Base-by-base conservation (phyloP, 2,329 filamentous ascomycete genomes). In the Colletotrichum higginsianum region DNA sequence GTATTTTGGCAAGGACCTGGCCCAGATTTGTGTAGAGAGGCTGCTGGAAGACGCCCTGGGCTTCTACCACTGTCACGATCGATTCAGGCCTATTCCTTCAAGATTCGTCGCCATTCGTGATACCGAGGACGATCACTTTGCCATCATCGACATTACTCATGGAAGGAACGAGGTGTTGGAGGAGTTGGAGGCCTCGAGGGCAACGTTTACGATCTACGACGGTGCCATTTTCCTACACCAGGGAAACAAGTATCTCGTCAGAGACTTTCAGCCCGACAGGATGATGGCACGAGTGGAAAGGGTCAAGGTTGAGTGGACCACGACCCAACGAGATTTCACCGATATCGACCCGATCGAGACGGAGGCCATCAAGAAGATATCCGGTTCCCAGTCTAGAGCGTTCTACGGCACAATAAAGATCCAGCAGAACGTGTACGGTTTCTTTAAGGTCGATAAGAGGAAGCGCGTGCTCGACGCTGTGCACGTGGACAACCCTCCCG, bases 141-240 rank as follows among this genome's bases (percentile, higher is more conserved):
- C 96, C 30, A 93, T 99, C 61, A 90, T 99, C 63, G 94, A 99
- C 83, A 92, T 92, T 16, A 96, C 94, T 0, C 90, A 96, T 75
- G 91, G 91, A 35, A 90, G 90, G 66, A 98, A 98, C 78, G 85
- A 91, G 0, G 93, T 99, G 0, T 87, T 99, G 1, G 96, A 99
- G 84, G 95, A 98, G 82, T 88, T 99, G n/a, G 96, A 98, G 82
- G 94, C 95, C 1, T 96, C 93, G 2, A 91, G 96, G n/a, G 96
- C 96, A 1, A 96, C 94, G 75, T 98, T 98, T 82, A 98, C 95
- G 1, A 89, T 99, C 71, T 99, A 99, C 81, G 96, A 98, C 80
- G 96, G 96, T 15, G 96, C 94, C 55, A 98, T 99, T 73, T 99
- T 97, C 83, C 86, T 99, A 6, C 96, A 99, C 77, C 96, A 99